Conservation (phyloP, 2,329 filamentous ascomycete species). For the Hymenoscyphus scutula region DNA sequence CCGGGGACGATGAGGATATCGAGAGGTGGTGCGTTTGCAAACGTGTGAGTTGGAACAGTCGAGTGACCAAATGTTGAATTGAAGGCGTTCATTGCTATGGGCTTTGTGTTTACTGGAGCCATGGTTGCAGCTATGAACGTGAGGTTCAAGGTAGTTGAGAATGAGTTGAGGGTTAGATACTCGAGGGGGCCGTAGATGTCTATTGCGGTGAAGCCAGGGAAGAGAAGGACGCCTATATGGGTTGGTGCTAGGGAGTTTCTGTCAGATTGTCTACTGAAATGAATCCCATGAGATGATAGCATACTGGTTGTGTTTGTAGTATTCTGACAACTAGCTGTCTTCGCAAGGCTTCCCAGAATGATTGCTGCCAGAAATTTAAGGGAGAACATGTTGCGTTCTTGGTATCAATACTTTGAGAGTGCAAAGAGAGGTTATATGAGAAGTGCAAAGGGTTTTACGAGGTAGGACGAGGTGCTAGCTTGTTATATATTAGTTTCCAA, state of each 20-base stretch:
- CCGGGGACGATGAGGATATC: slow-evolving; percentile 59
- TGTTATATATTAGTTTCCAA: not conserved
- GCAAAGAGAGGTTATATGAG: too few species aligned
- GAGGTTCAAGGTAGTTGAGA: slow-evolving; percentile 27
- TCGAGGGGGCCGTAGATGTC: slow-evolving; percentile 37
- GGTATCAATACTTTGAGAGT: not conserved
- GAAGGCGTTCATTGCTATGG: slow-evolving; percentile 9
- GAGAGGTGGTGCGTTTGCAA: slow-evolving; percentile 28
- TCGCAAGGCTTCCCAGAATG: not conserved
- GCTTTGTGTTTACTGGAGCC: slow-evolving; percentile 28
- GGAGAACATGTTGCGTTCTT: not conserved
- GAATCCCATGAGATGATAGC: too few species aligned
- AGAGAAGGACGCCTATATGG: slow-evolving; percentile 42
- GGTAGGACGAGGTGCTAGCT: too few species aligned
- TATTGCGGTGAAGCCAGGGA: slow-evolving; percentile 34
- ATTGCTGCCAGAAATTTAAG: not conserved
- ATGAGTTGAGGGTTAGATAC: slow-evolving; percentile 30
- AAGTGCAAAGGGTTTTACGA: too few species aligned
- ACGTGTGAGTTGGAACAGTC: slow-evolving; percentile 23
- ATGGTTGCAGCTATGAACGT: slow-evolving; percentile 29
- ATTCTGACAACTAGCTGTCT: not conserved
- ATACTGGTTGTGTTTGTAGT: slow-evolving; percentile 5
- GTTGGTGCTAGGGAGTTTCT: slow-evolving; percentile 30
- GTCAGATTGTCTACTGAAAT: too few species aligned
- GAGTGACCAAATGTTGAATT: slow-evolving; percentile 21